A percentile compares a stretch with the other conserved stretches of the same genome.
Conservation (phyloP, 2,329 filamentous ascomycete genomes). For the Colletotrichum cereale region DNA sequence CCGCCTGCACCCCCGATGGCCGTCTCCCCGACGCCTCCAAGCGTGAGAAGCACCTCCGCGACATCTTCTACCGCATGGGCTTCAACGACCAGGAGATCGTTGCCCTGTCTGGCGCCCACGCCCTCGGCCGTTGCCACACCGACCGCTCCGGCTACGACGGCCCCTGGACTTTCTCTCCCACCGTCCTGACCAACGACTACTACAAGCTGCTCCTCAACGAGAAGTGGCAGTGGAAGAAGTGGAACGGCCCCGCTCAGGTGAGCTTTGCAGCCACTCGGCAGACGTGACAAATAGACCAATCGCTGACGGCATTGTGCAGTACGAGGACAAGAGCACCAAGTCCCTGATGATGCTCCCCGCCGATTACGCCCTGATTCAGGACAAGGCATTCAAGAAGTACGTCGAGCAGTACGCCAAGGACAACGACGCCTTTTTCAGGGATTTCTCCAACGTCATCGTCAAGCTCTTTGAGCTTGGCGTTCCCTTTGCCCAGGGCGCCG, state of each 20-base stretch:
- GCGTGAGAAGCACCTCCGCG: conserved; percentile 84
- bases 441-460: conserved; percentile 82
- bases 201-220: conserved; percentile 88
- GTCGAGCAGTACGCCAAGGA: conserved; percentile 93
- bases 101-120: conserved; percentile 86
- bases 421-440: conserved; percentile 91
- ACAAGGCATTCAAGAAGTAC: conserved; percentile 85
- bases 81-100: conserved; percentile 98
- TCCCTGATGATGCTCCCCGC: conserved; percentile 97
- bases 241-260: conserved; percentile 86
- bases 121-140: conserved; percentile 89
- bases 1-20: conserved; percentile 93
- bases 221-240: conserved; percentile 94
- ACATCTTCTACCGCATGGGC: conserved; percentile 96
- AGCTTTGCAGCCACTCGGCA: conserved; percentile 33
- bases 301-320: conserved; percentile 60
- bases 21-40: conserved; percentile 85
- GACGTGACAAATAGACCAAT: too few species aligned
- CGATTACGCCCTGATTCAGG: conserved; percentile 87
- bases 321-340: conserved; percentile 89
- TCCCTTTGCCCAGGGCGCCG: conserved; percentile 78
- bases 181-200: conserved; percentile 94
- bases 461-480: conserved; percentile 96
- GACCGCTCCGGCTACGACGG: conserved; percentile 90
- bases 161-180: conserved; percentile 93